A percentile compares a stretch with the other conserved stretches of the same genome.
Conservation (phyloP, 306 rosid species). For the Cyclanthera cordifolia region DNA sequence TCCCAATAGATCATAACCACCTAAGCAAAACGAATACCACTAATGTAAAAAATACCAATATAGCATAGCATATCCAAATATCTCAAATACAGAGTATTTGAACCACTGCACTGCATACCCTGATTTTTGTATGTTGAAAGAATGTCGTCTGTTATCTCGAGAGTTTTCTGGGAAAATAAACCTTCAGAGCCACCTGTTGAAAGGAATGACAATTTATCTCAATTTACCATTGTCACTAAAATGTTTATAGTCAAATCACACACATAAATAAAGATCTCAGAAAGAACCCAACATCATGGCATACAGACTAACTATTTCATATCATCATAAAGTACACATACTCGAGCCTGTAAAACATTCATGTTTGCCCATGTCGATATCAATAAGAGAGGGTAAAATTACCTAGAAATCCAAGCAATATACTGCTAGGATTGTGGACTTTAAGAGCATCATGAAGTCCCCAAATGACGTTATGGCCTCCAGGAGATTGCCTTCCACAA, state of each 20-base stretch:
- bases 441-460: conserved; percentile 76
- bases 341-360: too few relatives aligned
- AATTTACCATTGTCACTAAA: neutral
- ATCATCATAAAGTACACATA: too few relatives aligned
- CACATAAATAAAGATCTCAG: too few relatives aligned
- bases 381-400: conserved; percentile 1
- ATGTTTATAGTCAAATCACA: too few relatives aligned
- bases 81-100: conserved; percentile 4
- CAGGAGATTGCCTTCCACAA: conserved; percentile 97
- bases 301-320: too few relatives aligned
- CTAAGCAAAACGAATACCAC: conserved; percentile 21
- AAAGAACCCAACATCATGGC: too few relatives aligned
- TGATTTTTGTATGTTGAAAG: conserved; percentile 86
- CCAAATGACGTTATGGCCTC: conserved; percentile 97
- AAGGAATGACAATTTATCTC: conserved; percentile 12
- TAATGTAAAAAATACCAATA: neutral
- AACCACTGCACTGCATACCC: conserved; percentile 36
- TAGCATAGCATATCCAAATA: neutral
- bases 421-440: conserved; percentile 59
- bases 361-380: too few relatives aligned
- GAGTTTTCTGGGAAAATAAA: conserved; percentile 75
- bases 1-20: conserved; percentile 98
- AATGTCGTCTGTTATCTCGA: conserved; percentile 68
- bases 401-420: conserved; percentile 88
- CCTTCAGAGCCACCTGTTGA: conserved; percentile 92